phyloP scores from a whole-genome alignment of 495 filamentous ascomycete genomes.

The Elasticomyces elasticus region DNA sequence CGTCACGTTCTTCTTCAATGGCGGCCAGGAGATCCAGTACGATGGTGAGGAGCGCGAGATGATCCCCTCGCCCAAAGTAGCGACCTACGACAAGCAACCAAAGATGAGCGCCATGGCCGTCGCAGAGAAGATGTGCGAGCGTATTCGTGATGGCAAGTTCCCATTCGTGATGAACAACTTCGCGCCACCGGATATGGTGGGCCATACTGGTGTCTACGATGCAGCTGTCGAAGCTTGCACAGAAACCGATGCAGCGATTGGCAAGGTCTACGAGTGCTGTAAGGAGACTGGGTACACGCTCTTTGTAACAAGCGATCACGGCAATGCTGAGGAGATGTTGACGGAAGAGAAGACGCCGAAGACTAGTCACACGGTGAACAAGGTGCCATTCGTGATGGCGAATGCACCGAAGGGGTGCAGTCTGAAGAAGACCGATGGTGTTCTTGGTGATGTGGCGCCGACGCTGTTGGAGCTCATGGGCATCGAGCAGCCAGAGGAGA shows the following conservation, averaged over 20 bases:
- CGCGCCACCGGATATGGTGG: conserved; percentile 97
- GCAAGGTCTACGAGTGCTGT: conserved; percentile 80
- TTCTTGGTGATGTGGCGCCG: conserved; percentile 91
- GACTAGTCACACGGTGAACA: conserved; percentile 95
- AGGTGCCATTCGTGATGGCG: conserved; percentile 95
- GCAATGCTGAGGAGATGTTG: conserved; percentile 99
- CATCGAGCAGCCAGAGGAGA: conserved; percentile 76
- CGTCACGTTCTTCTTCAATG: conserved; percentile 99
- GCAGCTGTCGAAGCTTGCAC: conserved; percentile 80
- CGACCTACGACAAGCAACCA: conserved; percentile 95
- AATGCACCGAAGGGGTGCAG: conserved; percentile 87
- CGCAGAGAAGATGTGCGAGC: conserved; percentile 73
- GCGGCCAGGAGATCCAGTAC: conserved; percentile 94
- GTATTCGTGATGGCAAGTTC: conserved; percentile 69
- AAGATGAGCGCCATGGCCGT: conserved; percentile 90
- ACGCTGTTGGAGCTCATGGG: conserved; percentile 88
- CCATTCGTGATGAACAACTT: conserved; percentile 99
- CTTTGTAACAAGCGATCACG: conserved; percentile 92
- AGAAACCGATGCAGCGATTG: conserved; percentile 88
- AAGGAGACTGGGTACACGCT: conserved; percentile 84
- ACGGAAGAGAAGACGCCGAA: conserved; percentile 90
- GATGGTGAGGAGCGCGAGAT: conserved; percentile 75
- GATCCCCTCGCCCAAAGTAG: conserved; percentile 63
- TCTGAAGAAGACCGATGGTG: conserved; percentile 73
- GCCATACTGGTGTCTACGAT: conserved; percentile 93